These are phyloP conservation scores for Boletus speciosus DNA, from an alignment of 768 basidiomycete genomes.

Conservation along the genomic window DNA sequence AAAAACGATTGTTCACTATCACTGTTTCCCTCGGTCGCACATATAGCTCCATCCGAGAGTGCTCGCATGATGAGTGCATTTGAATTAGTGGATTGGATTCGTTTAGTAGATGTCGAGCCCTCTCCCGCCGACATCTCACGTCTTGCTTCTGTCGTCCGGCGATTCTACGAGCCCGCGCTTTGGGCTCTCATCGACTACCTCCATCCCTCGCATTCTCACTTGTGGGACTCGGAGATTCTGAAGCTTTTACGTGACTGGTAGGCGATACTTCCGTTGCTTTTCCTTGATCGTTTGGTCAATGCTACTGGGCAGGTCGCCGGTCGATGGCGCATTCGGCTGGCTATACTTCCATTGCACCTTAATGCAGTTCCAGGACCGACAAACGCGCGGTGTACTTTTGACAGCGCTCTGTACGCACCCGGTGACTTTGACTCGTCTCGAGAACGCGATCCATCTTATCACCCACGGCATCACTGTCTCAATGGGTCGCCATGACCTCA, in stretches of 20 bases:
- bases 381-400: slow-evolving; percentile 34
- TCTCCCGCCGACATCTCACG: slow-evolving; percentile 38
- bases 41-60: slow-evolving; percentile 37
- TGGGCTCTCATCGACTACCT: slow-evolving; percentile 41
- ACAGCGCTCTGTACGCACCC: slow-evolving; percentile 28
- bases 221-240: slow-evolving; percentile 39
- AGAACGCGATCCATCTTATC: slow-evolving; percentile 38
- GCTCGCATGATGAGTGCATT: slow-evolving; percentile 42
- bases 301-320: slow-evolving; percentile 5
- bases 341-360: slow-evolving; percentile 39
- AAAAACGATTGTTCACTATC: background rate
- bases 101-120: slow-evolving; percentile 41
- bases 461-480: slow-evolving; percentile 32
- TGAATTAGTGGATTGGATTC: slow-evolving; percentile 63
- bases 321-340: slow-evolving; percentile 38
- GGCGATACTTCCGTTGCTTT: slow-evolving; percentile 3
- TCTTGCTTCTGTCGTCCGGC: slow-evolving; percentile 37
- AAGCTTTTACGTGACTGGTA: slow-evolving; percentile 24
- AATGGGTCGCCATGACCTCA: slow-evolving; percentile 18
- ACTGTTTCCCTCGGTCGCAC: background rate
- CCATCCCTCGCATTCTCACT: slow-evolving; percentile 37
- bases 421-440: slow-evolving; percentile 30
- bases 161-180: slow-evolving; percentile 42
- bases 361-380: slow-evolving; percentile 16
- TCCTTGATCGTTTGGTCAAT: background rate